Base-by-base conservation (phyloP, 768 basidiomycete species). In the Suillus variegatus region DNA sequence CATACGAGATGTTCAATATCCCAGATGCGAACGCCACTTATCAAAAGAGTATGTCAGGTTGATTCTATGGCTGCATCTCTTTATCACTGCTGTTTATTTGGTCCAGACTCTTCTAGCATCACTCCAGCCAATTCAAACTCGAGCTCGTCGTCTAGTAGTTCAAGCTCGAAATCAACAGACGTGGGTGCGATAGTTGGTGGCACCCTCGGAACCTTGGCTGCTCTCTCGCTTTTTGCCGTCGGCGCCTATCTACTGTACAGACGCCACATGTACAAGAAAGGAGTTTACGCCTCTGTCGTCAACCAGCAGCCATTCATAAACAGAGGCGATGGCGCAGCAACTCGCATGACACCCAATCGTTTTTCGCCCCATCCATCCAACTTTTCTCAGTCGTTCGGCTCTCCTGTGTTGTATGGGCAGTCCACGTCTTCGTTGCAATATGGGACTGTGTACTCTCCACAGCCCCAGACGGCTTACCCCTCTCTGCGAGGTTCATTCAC, bases 1-100 rank as follows among this genome's bases (percentile, higher is more conserved):
- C 65, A 1, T 67, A 70, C 22, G 56, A 66, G 61, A 57, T 69
- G 36, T 81, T 81, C 46, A 67, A 74, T 68, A 54, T 68, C 18
- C 38, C 13, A 1, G 36, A 75, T 54, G 84, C 85, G 10, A 25
- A 6, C 38, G 5, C 1, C 18, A 18, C 1, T 20, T 58, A 28
- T 28, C 9, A 2, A 63, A 75, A 46, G 55, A 0, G 35, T 72
- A 68, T 61, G 55, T 67, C n/a, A 58, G 47, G 16, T 61, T 66
- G 49, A 57, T 73, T 32, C 8, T 6, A 32, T 32, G 32, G 32
- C 32, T 32, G 32, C 55, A 57, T 62, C 2, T 47, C 4, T 16
- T 18, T 56, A 46, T 8, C 32, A 35, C 28, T 28, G 47, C 13
- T 14, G 25, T 41, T 41, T 18, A 25, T 28, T 25, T 40, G 40